Evolutionary conservation across 148 eudicot genomes (phyloP).

Genomic region (Talinum fruticosum): DNA sequence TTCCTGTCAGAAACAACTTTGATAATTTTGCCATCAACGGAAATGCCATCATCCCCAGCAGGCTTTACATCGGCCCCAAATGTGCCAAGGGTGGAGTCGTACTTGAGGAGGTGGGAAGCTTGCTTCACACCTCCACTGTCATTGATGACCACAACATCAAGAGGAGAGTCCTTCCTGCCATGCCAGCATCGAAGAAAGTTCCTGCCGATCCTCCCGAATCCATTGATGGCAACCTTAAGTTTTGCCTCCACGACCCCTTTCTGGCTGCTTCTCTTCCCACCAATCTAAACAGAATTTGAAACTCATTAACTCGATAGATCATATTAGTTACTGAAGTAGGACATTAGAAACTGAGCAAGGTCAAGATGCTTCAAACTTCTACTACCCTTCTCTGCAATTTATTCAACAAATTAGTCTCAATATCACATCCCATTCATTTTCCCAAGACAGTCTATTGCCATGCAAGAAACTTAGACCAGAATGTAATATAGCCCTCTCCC

Average conservation of each 20-base stretch:
- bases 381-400: too few relatives aligned
- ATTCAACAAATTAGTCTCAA: too few relatives aligned
- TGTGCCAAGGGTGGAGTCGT: conserved; percentile 94
- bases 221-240: conserved; percentile 93
- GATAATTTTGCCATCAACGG: conserved; percentile 95
- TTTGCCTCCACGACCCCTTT: conserved; percentile 73
- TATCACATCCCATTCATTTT: too few relatives aligned
- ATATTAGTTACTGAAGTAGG: background rate
- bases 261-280: conserved; percentile 27
- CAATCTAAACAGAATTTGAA: conserved; percentile 25
- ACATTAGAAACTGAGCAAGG: background rate
- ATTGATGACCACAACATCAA: conserved; percentile 80
- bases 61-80: conserved; percentile 96
- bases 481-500: too few relatives aligned
- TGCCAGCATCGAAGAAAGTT: conserved; percentile 99
- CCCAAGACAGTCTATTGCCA: too few relatives aligned
- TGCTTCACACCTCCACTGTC: conserved; percentile 98
- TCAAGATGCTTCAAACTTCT: background rate
- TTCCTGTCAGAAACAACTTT: conserved; percentile 84
- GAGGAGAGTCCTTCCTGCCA: conserved; percentile 89
- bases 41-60: conserved; percentile 62
- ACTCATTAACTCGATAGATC: too few relatives aligned
- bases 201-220: conserved; percentile 95
- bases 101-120: conserved; percentile 97
- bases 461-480: too few relatives aligned